A percentile compares a stretch with the other conserved stretches of the same genome.
phyloP scores from a whole-genome alignment of 78 protist genomes.

The Speleostelium caveatum region DNA sequence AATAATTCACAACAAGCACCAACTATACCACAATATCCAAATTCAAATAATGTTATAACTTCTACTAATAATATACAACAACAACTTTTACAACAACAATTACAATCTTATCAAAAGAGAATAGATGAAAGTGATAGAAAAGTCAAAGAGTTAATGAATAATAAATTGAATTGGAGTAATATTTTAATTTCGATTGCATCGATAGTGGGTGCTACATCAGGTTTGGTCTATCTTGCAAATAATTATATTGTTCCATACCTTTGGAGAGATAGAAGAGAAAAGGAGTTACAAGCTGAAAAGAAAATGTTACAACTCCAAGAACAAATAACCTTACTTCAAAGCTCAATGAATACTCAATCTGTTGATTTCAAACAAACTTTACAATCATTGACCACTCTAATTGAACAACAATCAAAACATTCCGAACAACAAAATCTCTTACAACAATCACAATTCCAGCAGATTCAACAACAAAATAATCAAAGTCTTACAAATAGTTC shows the following conservation, averaged over 20 bases:
- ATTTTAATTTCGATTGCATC: too few relatives aligned
- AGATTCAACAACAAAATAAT: neutral
- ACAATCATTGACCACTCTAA: slow-evolving; percentile 10
- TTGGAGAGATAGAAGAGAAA: too few relatives aligned
- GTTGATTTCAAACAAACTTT: slow-evolving; percentile 22
- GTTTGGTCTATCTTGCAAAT: slow-evolving; percentile 23
- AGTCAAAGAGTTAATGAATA: neutral
- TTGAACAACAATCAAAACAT: slow-evolving; percentile 4
- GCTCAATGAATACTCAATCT: slow-evolving; percentile 9
- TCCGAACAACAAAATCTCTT: neutral
- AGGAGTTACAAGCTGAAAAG: slow-evolving; percentile 1
- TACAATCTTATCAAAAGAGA: slow-evolving; percentile 21
- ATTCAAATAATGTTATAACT: neutral
- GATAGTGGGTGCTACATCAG: neutral
- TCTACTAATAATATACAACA: slow-evolving; percentile 7
- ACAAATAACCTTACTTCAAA: slow-evolving; percentile 19
- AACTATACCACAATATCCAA: too few relatives aligned
- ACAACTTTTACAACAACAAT: slow-evolving; percentile 40
- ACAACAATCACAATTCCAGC: neutral
- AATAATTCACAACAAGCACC: neutral
- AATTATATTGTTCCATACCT: slow-evolving; percentile 59
- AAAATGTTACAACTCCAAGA: slow-evolving; percentile 31
- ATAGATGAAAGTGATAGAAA: slow-evolving; percentile 17
- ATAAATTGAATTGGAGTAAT: too few relatives aligned
- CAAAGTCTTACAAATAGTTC: slow-evolving; percentile 1